Conservation (phyloP, 108 stramenopile species). For the Cylindrotheca closterium region DNA sequence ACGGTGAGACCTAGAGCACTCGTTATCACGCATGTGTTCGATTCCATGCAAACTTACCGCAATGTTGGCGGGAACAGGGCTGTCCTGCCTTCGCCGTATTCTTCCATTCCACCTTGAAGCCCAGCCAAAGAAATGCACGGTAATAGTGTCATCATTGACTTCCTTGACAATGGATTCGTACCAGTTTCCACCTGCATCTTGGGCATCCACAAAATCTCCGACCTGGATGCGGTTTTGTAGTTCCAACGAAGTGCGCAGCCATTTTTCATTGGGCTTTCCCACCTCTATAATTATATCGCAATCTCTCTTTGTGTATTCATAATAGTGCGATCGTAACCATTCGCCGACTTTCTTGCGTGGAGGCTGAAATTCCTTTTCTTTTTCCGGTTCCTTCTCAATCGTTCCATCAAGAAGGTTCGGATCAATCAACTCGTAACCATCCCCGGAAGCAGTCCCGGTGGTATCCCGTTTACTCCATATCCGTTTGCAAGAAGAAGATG, state of each 20-base stretch:
- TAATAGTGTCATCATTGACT: constrained; percentile 54
- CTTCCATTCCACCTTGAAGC: constrained; percentile 64
- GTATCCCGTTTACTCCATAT: constrained; percentile 49
- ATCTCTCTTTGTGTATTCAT: constrained; percentile 4
- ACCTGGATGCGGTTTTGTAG: constrained; percentile 66
- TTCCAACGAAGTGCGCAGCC: constrained; percentile 58
- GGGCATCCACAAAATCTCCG: constrained; percentile 83
- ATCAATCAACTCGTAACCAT: constrained; percentile 73
- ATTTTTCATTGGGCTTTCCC: constrained; percentile 40
- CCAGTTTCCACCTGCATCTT: constrained; percentile 76
- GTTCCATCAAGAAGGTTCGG: constrained; percentile 26
- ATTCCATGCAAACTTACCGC: constrained; percentile 17
- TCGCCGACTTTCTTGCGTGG: constrained; percentile 42
- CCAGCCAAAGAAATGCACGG: constrained; percentile 83
- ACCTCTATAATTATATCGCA: constrained; percentile 63
- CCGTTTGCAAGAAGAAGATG: constrained; percentile 53
- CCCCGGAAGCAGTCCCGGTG: constrained; percentile 28
- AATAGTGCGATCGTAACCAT: constrained; percentile 40
- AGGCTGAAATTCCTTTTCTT: constrained; percentile 4
- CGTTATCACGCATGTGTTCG: no score
- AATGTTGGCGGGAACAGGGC: neutral
- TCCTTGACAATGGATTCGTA: constrained; percentile 72
- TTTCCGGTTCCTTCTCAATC: constrained; percentile 16
- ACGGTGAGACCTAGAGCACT: neutral
- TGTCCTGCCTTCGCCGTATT: constrained; percentile 16